Evolutionary conservation across 768 basidiomycete genomes (phyloP).

Genomic region (Suillus tomentosus): DNA sequence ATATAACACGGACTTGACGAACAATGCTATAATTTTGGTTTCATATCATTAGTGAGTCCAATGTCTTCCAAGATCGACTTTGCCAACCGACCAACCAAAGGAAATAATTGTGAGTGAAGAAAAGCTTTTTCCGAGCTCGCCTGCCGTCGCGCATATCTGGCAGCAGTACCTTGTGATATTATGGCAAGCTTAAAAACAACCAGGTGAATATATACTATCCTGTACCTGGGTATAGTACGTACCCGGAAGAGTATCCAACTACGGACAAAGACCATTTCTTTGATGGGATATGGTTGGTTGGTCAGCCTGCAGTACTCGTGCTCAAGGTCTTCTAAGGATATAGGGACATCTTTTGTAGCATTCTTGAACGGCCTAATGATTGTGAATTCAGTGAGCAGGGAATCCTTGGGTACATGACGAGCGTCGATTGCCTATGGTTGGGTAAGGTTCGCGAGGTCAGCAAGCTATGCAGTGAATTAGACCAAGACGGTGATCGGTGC

Average conservation of each 20-base stretch:
- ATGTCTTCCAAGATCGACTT: slow-evolving; percentile 57
- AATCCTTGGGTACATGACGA: slow-evolving; percentile 36
- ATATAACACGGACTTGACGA: neutral
- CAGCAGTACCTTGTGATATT: slow-evolving; percentile 89
- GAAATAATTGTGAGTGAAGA: slow-evolving; percentile 48
- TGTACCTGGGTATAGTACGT: slow-evolving; percentile 20
- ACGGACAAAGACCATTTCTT: slow-evolving; percentile 75
- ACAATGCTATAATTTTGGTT: slow-evolving; percentile 29
- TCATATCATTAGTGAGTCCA: slow-evolving; percentile 34
- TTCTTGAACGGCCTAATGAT: slow-evolving; percentile 67
- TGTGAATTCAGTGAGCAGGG: slow-evolving; percentile 17
- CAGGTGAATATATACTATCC: slow-evolving; percentile 7
- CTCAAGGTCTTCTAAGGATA: slow-evolving; percentile 71
- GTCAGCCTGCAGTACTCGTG: slow-evolving; percentile 75
- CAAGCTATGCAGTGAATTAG: slow-evolving; percentile 49
- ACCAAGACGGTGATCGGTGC: neutral
- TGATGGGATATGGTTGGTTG: slow-evolving; percentile 70
- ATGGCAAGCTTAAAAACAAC: slow-evolving; percentile 58
- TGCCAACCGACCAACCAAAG: slow-evolving; percentile 64
- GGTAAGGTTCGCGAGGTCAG: slow-evolving; percentile 89
- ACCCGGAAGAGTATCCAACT: slow-evolving; percentile 89
- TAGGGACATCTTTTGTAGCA: slow-evolving; percentile 53
- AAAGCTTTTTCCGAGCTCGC: slow-evolving; percentile 83
- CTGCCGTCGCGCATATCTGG: slow-evolving; percentile 80
- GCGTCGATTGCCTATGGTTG: slow-evolving; percentile 75